Evolutionary conservation across 768 basidiomycete species (phyloP), one percentile per base, ranked within the genome.

Genomic region (Suillus plorans): DNA sequence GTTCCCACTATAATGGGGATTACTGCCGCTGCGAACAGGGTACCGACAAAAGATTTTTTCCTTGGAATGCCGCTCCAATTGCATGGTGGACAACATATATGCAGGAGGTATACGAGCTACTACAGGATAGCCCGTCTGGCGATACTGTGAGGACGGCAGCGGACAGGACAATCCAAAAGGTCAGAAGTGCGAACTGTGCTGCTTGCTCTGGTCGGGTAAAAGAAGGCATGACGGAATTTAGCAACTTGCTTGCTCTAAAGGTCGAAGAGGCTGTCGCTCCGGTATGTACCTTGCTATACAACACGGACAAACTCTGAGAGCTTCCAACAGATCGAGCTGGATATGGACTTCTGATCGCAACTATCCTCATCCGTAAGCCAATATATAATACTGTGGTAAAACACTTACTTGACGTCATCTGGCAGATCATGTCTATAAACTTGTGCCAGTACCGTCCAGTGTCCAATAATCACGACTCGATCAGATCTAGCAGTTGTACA

Each of bases 81-180:
- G 47, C 55, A 18, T 74, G 73, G 74, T 74, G 74, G 73, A 62
- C 64, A 7, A 37, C 61, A 10, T 75, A 74, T 45, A 66, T 75
- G 74, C 65, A 68, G 7, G 52, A 58, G 25, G 63, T 56, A 0
- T 70, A 66, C 25, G 4, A 14, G 13, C 63, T 31, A 7, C 55
- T 74, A 45, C 60, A 49, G 28, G 69, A 71, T 25, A 71, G 49
- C 34, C 72, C 73, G 0, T 74, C 66, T 50, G 64, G 57, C 16
- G 65, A 59, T 31, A 69, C 67, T 3, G 64, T 73, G 9, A 45
- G 61, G 13, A 3, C 37, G 4, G 12, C 2, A 18, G 63, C 36
- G 0, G 66, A 66, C 2, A 61, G 56, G 8, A 64, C 65, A 3
- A 56, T 70, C 4, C 61, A 63, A n/a, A 3, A 1, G 0, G 66